These are phyloP conservation scores for Aureobasidium sp. DNA, from an alignment of 2,329 filamentous ascomycete genomes.

Conservation along the genomic window DNA sequence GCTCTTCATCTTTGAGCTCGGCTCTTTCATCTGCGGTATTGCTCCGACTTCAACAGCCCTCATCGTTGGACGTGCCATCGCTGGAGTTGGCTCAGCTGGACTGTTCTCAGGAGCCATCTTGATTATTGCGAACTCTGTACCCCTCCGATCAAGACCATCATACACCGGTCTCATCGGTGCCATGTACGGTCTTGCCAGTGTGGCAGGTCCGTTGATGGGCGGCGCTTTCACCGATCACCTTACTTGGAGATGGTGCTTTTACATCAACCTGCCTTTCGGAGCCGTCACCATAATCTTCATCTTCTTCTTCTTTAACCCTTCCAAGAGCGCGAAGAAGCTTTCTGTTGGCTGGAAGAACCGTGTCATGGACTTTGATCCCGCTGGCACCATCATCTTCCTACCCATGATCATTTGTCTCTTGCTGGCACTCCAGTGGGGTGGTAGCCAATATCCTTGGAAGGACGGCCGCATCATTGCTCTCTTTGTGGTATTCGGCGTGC, in stretches of 20 bases:
- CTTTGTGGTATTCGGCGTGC: slow-evolving; percentile 38
- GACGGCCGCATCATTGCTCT: slow-evolving; percentile 41
- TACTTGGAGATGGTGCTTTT: slow-evolving; percentile 45
- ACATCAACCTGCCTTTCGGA: slow-evolving; percentile 49
- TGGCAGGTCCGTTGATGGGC: slow-evolving; percentile 41
- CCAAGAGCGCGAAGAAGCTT: slow-evolving; percentile 30
- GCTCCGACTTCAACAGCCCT: slow-evolving; percentile 45
- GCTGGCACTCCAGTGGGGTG: slow-evolving; percentile 46
- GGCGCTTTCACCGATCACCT: slow-evolving; percentile 35
- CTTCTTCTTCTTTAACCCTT: slow-evolving; percentile 30
- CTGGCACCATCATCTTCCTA: slow-evolving; percentile 41
- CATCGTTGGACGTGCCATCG: slow-evolving; percentile 46
- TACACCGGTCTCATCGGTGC: slow-evolving; percentile 46
- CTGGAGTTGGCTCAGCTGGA: slow-evolving; percentile 46
- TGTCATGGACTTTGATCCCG: slow-evolving; percentile 40
- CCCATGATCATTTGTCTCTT: slow-evolving; percentile 43
- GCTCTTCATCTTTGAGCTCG: slow-evolving; percentile 18
- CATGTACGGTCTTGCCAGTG: slow-evolving; percentile 42
- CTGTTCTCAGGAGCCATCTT: slow-evolving; percentile 45
- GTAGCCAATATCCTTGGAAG: slow-evolving; percentile 41
- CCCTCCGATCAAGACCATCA: slow-evolving; percentile 39
- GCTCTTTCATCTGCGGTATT: slow-evolving; percentile 35
- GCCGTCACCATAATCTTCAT: slow-evolving; percentile 34
- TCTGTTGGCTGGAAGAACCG: slow-evolving; percentile 31
- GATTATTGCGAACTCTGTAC: slow-evolving; percentile 42